A percentile compares a stretch with the other conserved stretches of the same genome.
These are phyloP conservation scores for Glomus cerebriforme DNA, from an alignment of 192 early-diverging fungal species.

Conservation along the genomic window DNA sequence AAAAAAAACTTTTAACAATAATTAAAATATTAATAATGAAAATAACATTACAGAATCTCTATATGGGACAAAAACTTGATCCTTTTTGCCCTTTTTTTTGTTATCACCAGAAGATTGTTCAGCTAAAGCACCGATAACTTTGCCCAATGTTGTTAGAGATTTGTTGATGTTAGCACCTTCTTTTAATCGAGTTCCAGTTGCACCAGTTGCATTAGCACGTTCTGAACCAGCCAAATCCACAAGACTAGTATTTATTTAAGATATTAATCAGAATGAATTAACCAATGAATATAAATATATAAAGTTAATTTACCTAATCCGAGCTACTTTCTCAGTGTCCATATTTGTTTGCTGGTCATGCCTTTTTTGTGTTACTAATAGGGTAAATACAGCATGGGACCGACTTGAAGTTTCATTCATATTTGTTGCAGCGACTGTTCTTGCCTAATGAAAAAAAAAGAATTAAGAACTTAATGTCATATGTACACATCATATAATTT, in stretches of 20 bases:
- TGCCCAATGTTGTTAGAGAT: slow-evolving; percentile 87
- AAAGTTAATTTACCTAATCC: slow-evolving; percentile 56
- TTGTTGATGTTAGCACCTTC: slow-evolving; percentile 97
- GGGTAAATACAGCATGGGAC: slow-evolving; percentile 84
- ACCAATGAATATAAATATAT: not conserved
- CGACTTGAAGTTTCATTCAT: slow-evolving; percentile 94
- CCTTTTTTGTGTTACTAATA: slow-evolving; percentile 69
- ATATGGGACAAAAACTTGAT: slow-evolving; percentile 78
- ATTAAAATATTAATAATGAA: slow-evolving; percentile 9
- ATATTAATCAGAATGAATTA: not conserved
- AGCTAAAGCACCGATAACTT: slow-evolving; percentile 90
- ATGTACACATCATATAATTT: not conserved
- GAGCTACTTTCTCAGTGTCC: slow-evolving; percentile 72
- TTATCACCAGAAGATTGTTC: slow-evolving; percentile 55
- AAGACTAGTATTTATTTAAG: slow-evolving; percentile 49
- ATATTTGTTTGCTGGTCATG: slow-evolving; percentile 52
- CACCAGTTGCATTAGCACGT: slow-evolving; percentile 82
- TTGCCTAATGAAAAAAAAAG: slow-evolving; percentile 49
- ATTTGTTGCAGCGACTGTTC: slow-evolving; percentile 89
- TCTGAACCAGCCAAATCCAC: slow-evolving; percentile 96
- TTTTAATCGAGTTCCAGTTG: slow-evolving; percentile 79
- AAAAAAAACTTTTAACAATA: not conserved
- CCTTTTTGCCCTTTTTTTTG: slow-evolving; percentile 49
- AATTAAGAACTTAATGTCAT: not conserved
- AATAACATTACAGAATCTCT: slow-evolving; percentile 74